These are phyloP conservation scores for Trichoderma brevicompactum DNA, from an alignment of 2,329 filamentous ascomycete species.

Conservation along the genomic window DNA sequence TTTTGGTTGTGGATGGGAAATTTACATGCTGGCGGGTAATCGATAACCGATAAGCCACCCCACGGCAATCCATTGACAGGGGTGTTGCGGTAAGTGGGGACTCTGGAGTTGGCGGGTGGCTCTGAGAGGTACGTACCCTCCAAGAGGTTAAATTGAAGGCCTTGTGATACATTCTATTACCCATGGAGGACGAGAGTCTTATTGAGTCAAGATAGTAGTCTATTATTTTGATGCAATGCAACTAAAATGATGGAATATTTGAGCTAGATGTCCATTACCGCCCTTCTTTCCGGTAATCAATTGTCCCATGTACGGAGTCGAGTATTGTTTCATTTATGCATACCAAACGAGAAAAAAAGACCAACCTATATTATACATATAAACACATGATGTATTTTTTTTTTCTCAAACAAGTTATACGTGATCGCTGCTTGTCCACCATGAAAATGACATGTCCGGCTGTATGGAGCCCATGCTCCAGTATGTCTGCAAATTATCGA, in stretches of 20 bases:
- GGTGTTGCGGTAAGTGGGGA: constrained; percentile 15
- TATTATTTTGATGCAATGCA: no score
- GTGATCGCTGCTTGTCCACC: constrained; percentile 14
- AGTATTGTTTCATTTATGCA: no score
- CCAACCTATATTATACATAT: no score
- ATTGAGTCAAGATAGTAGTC: no score
- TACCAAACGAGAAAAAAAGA: background rate
- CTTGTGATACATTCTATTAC: background rate
- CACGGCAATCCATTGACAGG: background rate
- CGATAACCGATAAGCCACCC: constrained; percentile 18
- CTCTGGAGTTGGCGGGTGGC: background rate
- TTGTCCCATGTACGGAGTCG: no score
- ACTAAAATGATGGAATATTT: no score
- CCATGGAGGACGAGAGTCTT: no score
- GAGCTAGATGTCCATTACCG: no score
- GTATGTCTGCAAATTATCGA: constrained; percentile 23
- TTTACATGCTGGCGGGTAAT: constrained; percentile 16
- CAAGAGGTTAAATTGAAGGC: background rate
- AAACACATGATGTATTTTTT: no score
- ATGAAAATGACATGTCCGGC: constrained; percentile 13
- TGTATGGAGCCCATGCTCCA: constrained; percentile 20
- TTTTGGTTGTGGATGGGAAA: constrained; percentile 21
- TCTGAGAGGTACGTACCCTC: background rate
- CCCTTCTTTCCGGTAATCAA: no score
- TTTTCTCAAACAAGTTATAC: background rate